These are phyloP conservation scores for Entamoeba invadens DNA, from an alignment of 208 protist species.

Conservation along the genomic window DNA sequence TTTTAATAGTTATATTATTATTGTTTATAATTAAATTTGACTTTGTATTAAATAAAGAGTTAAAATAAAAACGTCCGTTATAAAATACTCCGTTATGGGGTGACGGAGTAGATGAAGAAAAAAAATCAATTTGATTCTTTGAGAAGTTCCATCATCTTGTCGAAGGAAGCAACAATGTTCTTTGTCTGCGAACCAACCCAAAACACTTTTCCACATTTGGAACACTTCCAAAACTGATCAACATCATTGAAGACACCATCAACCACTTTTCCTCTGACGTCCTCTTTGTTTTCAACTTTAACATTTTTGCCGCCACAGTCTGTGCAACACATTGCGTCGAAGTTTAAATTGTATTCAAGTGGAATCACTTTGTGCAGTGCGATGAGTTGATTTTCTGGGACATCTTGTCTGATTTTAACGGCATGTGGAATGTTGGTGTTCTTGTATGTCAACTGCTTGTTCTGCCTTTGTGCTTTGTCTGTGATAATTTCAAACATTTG, in stretches of 20 bases:
- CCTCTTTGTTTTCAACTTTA: background rate
- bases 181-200: background rate
- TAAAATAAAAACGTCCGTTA: too few species aligned
- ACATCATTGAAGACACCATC: background rate
- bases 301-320: background rate
- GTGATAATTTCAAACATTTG: background rate
- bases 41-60: too few species aligned
- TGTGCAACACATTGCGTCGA: background rate
- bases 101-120: too few species aligned
- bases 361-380: background rate
- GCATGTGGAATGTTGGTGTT: background rate
- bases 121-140: too few species aligned
- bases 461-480: background rate
- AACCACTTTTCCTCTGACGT: background rate
- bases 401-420: background rate
- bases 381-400: background rate
- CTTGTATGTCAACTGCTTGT: background rate
- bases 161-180: background rate
- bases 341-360: background rate
- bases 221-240: background rate
- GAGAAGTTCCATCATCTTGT: background rate
- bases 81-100: too few species aligned
- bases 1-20: too few species aligned
- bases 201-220: background rate
- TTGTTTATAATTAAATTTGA: too few species aligned